These are phyloP conservation scores for Phyllachora maydis DNA, from an alignment of 2,329 filamentous ascomycete genomes.

Conservation along the genomic window DNA sequence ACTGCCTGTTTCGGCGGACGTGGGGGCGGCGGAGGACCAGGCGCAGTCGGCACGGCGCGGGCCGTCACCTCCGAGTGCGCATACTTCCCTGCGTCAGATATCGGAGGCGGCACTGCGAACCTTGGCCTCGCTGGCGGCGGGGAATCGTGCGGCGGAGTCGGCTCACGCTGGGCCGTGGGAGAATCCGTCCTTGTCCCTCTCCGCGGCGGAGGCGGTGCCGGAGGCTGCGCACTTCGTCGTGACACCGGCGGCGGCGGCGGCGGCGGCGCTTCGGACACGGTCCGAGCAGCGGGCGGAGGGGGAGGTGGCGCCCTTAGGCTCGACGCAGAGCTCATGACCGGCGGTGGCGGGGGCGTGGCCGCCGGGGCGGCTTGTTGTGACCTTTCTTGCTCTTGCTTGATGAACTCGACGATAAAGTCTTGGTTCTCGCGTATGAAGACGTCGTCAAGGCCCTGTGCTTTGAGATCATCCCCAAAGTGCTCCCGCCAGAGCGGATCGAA, in stretches of 20 bases:
- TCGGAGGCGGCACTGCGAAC: conserved; percentile 71
- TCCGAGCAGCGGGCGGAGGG: conserved; percentile 12
- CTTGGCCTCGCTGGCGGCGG: conserved; percentile 48
- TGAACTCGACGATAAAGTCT: conserved; percentile 45
- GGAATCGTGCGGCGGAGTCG: conserved; percentile 47
- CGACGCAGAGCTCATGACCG: conserved; percentile 12
- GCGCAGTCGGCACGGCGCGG: conserved; percentile 19
- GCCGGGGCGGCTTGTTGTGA: conserved; percentile 9
- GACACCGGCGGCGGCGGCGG: conserved; percentile 13
- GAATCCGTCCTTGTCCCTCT: conserved; percentile 37
- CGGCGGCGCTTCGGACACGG: conserved; percentile 9
- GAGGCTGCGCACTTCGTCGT: conserved; percentile 21
- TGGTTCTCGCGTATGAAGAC: conserved; percentile 49
- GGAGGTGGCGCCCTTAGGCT: conserved; percentile 19
- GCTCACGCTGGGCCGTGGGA: conserved; percentile 20
- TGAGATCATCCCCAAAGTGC: conserved; percentile 43
- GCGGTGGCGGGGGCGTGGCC: conserved; percentile 10
- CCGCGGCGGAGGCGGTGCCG: conserved; percentile 37
- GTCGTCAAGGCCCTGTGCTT: conserved; percentile 39
- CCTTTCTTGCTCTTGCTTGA: conserved; percentile 35
- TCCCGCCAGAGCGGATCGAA: conserved; percentile 46
- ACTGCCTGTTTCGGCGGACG: conserved; percentile 50
- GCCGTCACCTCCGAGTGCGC: conserved; percentile 35
- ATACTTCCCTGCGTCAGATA: conserved; percentile 79
- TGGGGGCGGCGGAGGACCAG: conserved; percentile 46